Base-by-base conservation (phyloP, 1,139 yeast genomes). In the Suhomyces taliae region DNA sequence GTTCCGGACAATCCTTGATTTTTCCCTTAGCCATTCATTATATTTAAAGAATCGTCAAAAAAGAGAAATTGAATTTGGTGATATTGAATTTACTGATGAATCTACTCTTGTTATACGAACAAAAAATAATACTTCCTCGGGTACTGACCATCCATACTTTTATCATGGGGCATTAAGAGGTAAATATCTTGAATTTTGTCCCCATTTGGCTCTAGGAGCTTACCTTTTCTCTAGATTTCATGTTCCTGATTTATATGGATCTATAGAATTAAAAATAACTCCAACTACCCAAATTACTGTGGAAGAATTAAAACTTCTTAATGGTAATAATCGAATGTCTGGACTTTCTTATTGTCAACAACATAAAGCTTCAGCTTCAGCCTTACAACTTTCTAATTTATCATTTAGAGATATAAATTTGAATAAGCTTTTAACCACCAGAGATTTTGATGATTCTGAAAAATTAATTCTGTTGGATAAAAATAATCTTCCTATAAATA, bases 211-310 rank as follows among this genome's bases (percentile, higher is more conserved):
- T 1, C 47, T 69, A 6, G 59, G 70, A 2, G 56, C 64, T 11
- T 70, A 69, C 45, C 56, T 69, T 27, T 70, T 69, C 41, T 53
- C 59, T 36, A 42, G 72, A 34, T 64, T 67, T 41, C 74, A 70
- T 45, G 54, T 67, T 9, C 62, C 67, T 2, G 70, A 67, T 49
- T 62, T 59, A 32, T 60, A 62, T 45, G 70, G 67, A 10, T 56
- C 64, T 4, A 47, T 58, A 24, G 69, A 64, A 43, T 55, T 63
- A 35, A 45, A 53, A 12, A 41, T 53, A 47, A 46, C 50, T 7
- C 54, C 54, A 9, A 45, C 44, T 19, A 44, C 46, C 19, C 51
- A 50, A 12, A 47, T 55, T 11, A 41, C 51, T 2, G 55, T 66
- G 34, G 55, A 53, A 36, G 59, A 65, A 9, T 58, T 58, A 27